Percentiles rank a stretch among this genome's conserved stretches.
These are phyloP conservation scores for Colletotrichum australisinense DNA, from an alignment of 2,329 filamentous ascomycete genomes.

Conservation along the genomic window DNA sequence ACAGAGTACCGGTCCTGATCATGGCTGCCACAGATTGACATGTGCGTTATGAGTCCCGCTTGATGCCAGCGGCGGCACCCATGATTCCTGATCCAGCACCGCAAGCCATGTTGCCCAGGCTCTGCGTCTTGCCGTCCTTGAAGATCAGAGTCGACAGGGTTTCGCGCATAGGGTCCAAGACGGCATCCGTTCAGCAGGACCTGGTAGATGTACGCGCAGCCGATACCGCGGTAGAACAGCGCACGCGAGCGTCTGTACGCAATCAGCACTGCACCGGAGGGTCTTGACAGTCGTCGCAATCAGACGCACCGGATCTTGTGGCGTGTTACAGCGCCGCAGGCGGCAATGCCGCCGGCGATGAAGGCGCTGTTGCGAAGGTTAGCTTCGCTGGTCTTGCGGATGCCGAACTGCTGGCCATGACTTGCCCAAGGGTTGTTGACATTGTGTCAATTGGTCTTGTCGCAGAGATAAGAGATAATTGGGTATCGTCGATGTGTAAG, in stretches of 20 bases:
- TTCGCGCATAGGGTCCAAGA: conserved; percentile 88
- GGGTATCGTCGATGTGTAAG: neutral
- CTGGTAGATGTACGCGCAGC: conserved; percentile 96
- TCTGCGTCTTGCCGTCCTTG: conserved; percentile 80
- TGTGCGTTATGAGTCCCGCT: too few relatives aligned
- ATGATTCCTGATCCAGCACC: conserved; percentile 91
- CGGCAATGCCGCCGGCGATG: conserved; percentile 94
- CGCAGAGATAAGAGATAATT: neutral
- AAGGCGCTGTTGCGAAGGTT: conserved; percentile 73
- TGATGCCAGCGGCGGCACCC: conserved; percentile 89
- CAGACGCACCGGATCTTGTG: conserved; percentile 88
- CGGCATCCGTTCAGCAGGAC: conserved; percentile 96
- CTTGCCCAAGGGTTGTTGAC: conserved; percentile 63
- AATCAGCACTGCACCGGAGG: too few relatives aligned
- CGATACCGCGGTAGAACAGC: conserved; percentile 89
- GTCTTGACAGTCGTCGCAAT: too few relatives aligned
- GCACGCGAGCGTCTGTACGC: too few relatives aligned
- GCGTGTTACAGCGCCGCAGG: conserved; percentile 96
- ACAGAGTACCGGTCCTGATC: too few relatives aligned
- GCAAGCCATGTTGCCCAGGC: conserved; percentile 90
- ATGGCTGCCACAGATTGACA: too few relatives aligned
- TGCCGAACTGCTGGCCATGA: conserved; percentile 21
- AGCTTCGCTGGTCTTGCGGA: conserved; percentile 13
- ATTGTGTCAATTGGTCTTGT: conserved; percentile 45
- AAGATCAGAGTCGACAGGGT: conserved; percentile 77